Conservation (phyloP, 2,329 filamentous ascomycete genomes). For the Colletotrichum coccodes region DNA sequence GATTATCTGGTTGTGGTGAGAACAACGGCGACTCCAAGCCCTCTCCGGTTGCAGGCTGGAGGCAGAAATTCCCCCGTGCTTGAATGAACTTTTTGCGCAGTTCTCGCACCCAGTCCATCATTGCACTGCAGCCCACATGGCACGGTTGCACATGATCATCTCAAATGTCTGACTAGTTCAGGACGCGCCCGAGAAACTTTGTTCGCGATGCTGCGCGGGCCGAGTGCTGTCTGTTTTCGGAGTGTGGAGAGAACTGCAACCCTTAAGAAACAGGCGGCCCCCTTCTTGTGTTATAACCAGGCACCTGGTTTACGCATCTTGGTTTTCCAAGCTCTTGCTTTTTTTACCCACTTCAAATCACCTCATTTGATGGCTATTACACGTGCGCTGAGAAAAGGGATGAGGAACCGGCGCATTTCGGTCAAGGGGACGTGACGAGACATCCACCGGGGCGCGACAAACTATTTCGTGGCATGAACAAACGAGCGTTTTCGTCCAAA, state of each 20-base stretch:
- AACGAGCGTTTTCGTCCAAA: too few species aligned
- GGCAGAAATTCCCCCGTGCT: too few species aligned
- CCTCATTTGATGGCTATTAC: background rate
- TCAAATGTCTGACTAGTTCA: slow-evolving; percentile 7
- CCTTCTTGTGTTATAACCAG: background rate
- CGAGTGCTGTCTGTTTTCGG: background rate
- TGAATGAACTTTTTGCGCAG: background rate
- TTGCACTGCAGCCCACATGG: too few species aligned
- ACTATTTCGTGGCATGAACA: background rate
- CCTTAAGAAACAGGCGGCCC: background rate
- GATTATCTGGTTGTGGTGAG: background rate
- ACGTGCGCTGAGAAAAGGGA: background rate
- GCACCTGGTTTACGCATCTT: too few species aligned
- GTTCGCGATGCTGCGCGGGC: background rate
- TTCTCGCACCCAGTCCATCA: background rate
- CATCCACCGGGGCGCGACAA: background rate
- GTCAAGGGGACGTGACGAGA: background rate
- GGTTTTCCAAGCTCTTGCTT: background rate
- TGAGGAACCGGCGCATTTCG: background rate
- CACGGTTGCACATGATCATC: background rate
- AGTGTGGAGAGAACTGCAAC: background rate
- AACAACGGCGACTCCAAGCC: background rate
- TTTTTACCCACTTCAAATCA: too few species aligned
- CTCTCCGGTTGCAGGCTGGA: too few species aligned
- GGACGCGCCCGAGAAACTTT: background rate